These are phyloP conservation scores for Globisporangium ultimum DNA, from an alignment of 352 stramenopile genomes.

Conservation along the genomic window DNA sequence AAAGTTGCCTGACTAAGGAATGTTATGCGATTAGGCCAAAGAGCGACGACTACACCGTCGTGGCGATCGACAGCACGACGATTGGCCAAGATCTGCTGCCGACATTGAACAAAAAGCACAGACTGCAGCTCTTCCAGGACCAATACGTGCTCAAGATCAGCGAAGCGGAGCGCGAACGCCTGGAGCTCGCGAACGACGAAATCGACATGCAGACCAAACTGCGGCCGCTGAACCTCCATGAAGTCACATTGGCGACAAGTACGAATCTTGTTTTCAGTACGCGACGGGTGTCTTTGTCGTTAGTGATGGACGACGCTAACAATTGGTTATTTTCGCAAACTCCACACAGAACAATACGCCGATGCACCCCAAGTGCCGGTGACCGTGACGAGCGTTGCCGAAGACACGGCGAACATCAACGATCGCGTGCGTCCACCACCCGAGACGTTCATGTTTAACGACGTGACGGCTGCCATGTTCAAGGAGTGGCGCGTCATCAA, in stretches of 20 bases:
- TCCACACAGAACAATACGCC: constrained; percentile 72
- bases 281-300: not conserved
- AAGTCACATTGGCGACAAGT: constrained; percentile 86
- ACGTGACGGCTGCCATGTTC: constrained; percentile 87
- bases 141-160: constrained; percentile 89
- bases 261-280: constrained; percentile 18
- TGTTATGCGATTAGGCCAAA: constrained; percentile 56
- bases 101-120: constrained; percentile 87
- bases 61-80: constrained; percentile 76
- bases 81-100: constrained; percentile 79
- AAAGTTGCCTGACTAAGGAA: not conserved
- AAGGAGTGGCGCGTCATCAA: constrained; percentile 90
- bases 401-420: constrained; percentile 65
- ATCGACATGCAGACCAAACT: constrained; percentile 89
- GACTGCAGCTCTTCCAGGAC: constrained; percentile 81
- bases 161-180: constrained; percentile 73
- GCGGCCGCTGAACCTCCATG: constrained; percentile 78
- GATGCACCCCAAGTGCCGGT: constrained; percentile 76
- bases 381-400: constrained; percentile 57
- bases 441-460: constrained; percentile 90
- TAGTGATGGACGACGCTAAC: not conserved
- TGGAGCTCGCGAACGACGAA: constrained; percentile 79
- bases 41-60: constrained; percentile 87
- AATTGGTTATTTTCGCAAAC: constrained; percentile 1
- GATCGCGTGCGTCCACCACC: constrained; percentile 67